phyloP scores from a whole-genome alignment of 495 filamentous ascomycete genomes.

The Ramalina intermedia region DNA sequence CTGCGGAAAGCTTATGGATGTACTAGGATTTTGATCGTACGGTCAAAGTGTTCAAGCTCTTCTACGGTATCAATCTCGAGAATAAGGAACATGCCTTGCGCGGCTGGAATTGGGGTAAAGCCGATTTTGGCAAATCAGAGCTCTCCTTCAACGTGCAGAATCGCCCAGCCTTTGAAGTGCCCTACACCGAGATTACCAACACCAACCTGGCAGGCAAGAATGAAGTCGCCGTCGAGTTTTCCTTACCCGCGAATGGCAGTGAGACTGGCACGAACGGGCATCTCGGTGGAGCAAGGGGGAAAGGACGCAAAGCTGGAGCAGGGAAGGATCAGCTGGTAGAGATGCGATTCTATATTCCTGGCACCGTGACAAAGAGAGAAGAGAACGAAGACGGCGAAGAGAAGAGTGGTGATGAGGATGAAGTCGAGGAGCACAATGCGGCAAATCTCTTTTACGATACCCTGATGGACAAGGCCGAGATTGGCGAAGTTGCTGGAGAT shows the following conservation, averaged over 20 bases:
- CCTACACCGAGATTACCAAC: constrained; percentile 94
- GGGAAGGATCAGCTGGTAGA: constrained; percentile 88
- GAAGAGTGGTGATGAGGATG: constrained; percentile 50
- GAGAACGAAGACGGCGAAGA: constrained; percentile 57
- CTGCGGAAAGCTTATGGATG: background rate
- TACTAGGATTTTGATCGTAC: constrained; percentile 75
- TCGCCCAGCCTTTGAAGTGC: constrained; percentile 91
- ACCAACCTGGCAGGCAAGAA: constrained; percentile 96
- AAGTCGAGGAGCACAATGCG: constrained; percentile 75
- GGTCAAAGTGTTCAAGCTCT: constrained; percentile 82
- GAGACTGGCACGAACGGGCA: constrained; percentile 59
- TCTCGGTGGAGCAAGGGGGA: constrained; percentile 61
- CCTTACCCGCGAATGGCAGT: constrained; percentile 47
- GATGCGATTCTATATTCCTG: constrained; percentile 98
- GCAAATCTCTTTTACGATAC: constrained; percentile 94
- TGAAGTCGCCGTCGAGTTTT: constrained; percentile 92
- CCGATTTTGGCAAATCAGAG: constrained; percentile 90
- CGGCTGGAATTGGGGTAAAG: constrained; percentile 99
- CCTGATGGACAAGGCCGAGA: constrained; percentile 97
- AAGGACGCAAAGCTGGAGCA: constrained; percentile 77
- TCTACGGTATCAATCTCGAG: constrained; percentile 88
- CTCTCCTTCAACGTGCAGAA: constrained; percentile 94
- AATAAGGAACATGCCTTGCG: constrained; percentile 85
- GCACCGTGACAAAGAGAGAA: constrained; percentile 73
- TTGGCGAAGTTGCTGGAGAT: constrained; percentile 94